Base-by-base conservation (phyloP, 1,284 basidiomycete genomes). In the Ustilago loliicola region DNA sequence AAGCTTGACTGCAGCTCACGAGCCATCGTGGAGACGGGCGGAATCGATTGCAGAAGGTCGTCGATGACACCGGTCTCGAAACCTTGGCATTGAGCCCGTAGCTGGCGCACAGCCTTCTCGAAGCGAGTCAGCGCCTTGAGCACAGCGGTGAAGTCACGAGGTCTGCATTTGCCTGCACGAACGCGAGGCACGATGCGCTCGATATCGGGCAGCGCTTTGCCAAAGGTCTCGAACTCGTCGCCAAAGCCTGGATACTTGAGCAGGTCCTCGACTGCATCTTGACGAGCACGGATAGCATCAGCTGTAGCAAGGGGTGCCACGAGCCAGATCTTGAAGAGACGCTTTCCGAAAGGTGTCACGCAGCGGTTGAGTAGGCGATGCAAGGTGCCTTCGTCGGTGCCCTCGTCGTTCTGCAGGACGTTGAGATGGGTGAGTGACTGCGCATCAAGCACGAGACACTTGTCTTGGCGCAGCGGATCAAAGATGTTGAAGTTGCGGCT, bases 321-420 rank as follows among this genome's bases (percentile, higher is more conserved):
- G 19, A 86, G 77, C 85, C 85, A 86, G 29, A 79, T 75, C 52
- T 83, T 83, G 80, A 86, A 85, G 25, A 86, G 81, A 36, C 85
- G 80, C 61, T 85, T 85, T 32, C 85, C 85, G 54, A 82, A 85
- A 2, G 85, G 84, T 11, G 85, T 86, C 17, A 82, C 71, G 71
- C 83, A 84, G 32, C 85, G 85, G 61, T 85, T 86, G 63, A 86
- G 80, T 54, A 86, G 70, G 42, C 78, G 77, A 45, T 82, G 82
- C 47, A 86, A 77, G 15, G 85, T 86, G 40, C 85, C 85, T 53
- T 76, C 73, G 38, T 82, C 82, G 15, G 81, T 80, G 23, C 85
- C 85, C 59, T 85, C 77, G 57, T 86, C 85, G 66, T 86, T 86
- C 59, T 81, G 74, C 40, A 86, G 65, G 11, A 86, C 83, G 47